These are phyloP conservation scores for Lipomyces anomalus DNA, from an alignment of 805 yeast genomes.

Conservation along the genomic window DNA sequence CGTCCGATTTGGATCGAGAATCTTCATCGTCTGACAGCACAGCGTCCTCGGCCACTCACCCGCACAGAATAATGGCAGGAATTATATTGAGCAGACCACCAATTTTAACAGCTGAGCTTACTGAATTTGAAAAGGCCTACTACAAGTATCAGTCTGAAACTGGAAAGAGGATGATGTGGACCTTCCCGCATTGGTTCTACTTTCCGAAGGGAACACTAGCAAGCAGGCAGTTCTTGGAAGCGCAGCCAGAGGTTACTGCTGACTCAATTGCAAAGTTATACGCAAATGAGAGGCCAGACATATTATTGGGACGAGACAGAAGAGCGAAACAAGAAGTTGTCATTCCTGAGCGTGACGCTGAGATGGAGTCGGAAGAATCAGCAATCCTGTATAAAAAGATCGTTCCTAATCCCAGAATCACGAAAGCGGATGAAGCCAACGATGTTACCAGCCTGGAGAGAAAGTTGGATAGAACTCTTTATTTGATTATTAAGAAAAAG, in stretches of 20 bases:
- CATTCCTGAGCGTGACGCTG: slow-evolving; percentile 58
- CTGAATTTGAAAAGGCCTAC: slow-evolving; percentile 66
- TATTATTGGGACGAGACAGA: slow-evolving; percentile 65
- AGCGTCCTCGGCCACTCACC: too few species aligned
- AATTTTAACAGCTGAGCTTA: slow-evolving; percentile 69
- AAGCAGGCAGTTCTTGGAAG: slow-evolving; percentile 69
- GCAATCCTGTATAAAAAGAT: slow-evolving; percentile 58
- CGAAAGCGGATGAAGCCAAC: slow-evolving; percentile 65
- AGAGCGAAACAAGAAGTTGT: slow-evolving; percentile 68
- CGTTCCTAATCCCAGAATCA: slow-evolving; percentile 60
- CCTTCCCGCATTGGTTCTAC: slow-evolving; percentile 90
- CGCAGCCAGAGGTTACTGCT: slow-evolving; percentile 41
- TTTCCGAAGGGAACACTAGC: slow-evolving; percentile 85
- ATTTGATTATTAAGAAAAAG: slow-evolving; percentile 54
- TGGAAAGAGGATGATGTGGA: slow-evolving; percentile 91
- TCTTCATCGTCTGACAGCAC: too few species aligned
- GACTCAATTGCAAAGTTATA: not conserved
- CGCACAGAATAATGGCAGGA: slow-evolving; percentile 35
- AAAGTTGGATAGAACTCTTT: slow-evolving; percentile 70
- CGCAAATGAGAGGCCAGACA: slow-evolving; percentile 5
- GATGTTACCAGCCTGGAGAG: slow-evolving; percentile 72
- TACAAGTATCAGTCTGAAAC: slow-evolving; percentile 79
- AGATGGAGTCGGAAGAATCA: slow-evolving; percentile 32
- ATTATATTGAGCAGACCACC: slow-evolving; percentile 76
- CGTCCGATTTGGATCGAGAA: too few species aligned